phyloP scores from a whole-genome alignment of 306 rosid genomes.

The Crotalaria pallida region DNA sequence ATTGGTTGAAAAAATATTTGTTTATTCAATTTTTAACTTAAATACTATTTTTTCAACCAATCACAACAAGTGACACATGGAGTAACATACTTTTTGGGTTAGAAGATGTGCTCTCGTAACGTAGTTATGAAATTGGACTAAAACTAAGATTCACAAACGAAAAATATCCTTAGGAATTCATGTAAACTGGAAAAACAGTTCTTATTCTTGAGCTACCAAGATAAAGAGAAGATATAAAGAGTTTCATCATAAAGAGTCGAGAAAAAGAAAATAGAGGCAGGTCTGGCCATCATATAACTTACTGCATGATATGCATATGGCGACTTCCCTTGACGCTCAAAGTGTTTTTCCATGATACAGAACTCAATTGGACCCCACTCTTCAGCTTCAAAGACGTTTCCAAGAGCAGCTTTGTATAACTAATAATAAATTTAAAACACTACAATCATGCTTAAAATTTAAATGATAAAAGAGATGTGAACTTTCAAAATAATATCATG shows the following conservation, averaged over 20 bases:
- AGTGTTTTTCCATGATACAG: slow-evolving; percentile 87
- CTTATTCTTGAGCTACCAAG: background rate
- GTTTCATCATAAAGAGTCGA: background rate
- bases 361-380: slow-evolving; percentile 94
- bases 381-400: slow-evolving; percentile 75
- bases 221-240: background rate
- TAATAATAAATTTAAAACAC: slow-evolving; percentile 22
- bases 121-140: background rate
- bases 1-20: too few species aligned
- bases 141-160: background rate
- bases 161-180: background rate
- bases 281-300: slow-evolving; percentile 23
- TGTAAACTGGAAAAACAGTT: background rate
- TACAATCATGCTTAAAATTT: background rate
- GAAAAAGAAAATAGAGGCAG: background rate
- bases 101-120: too few species aligned
- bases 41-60: too few species aligned
- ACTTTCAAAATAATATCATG: background rate
- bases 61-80: too few species aligned
- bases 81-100: too few species aligned
- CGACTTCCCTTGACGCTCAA: slow-evolving; percentile 82
- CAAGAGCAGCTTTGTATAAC: slow-evolving; percentile 94
- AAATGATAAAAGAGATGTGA: background rate
- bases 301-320: slow-evolving; percentile 92
- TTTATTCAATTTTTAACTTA: too few species aligned